Conservation (phyloP, 2,329 filamentous ascomycete genomes). For the Colletotrichum cereale region DNA sequence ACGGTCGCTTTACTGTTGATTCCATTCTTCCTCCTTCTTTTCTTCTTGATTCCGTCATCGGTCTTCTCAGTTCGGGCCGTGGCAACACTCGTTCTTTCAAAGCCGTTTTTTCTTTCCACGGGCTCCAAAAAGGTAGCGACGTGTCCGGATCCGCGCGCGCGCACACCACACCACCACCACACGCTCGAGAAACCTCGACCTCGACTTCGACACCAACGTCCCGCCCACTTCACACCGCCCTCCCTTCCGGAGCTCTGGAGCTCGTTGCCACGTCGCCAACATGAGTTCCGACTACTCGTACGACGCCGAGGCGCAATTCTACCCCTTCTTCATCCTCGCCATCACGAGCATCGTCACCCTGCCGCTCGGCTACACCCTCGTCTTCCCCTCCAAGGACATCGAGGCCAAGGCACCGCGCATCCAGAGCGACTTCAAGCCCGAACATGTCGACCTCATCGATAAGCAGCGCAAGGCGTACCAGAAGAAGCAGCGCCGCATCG, state of each 20-base stretch:
- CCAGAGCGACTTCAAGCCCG: slow-evolving; percentile 82
- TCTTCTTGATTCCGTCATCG: neutral
- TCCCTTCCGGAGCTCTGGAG: slow-evolving; percentile 49
- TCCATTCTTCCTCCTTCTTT: neutral
- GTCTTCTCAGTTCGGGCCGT: neutral
- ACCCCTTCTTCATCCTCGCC: slow-evolving; percentile 98
- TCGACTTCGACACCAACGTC: slow-evolving; percentile 11
- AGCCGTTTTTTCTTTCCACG: slow-evolving; percentile 1
- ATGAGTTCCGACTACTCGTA: slow-evolving; percentile 98
- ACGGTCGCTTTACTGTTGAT: neutral
- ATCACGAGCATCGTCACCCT: slow-evolving; percentile 88
- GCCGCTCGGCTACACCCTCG: slow-evolving; percentile 88
- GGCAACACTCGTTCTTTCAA: neutral
- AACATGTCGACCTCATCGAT: slow-evolving; percentile 87
- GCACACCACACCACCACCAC: neutral
- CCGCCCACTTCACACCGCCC: slow-evolving; percentile 21
- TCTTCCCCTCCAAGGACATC: slow-evolving; percentile 81
- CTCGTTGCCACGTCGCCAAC: slow-evolving; percentile 55
- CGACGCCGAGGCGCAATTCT: slow-evolving; percentile 98
- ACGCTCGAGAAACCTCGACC: neutral
- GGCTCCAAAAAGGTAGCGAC: slow-evolving; percentile 8
- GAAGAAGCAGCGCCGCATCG: slow-evolving; percentile 89
- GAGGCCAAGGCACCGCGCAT: slow-evolving; percentile 87
- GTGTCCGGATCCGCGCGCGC: slow-evolving; percentile 20
- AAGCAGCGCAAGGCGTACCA: slow-evolving; percentile 87